Evolutionary conservation across 352 stramenopile species (phyloP).

Genomic region (Phytophthora boehmeriae): DNA sequence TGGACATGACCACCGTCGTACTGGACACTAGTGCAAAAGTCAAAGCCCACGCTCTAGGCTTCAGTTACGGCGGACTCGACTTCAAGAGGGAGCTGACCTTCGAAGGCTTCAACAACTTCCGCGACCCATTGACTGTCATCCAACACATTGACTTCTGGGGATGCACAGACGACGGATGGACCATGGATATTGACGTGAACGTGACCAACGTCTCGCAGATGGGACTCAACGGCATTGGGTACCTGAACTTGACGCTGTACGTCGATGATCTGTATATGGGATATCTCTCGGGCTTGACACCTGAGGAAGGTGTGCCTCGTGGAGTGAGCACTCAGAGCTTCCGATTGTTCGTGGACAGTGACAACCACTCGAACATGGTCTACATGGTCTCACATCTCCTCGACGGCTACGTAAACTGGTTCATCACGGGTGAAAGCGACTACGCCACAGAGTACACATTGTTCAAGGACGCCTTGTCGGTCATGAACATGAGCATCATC

Average conservation of each 20-base stretch:
- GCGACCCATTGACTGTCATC: constrained; percentile 46
- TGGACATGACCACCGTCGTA: constrained; percentile 44
- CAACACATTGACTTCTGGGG: constrained; percentile 62
- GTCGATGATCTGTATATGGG: constrained; percentile 62
- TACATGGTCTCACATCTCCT: constrained; percentile 53
- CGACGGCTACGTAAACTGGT: constrained; percentile 50
- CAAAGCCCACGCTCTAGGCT: constrained; percentile 52
- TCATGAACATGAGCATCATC: constrained; percentile 64
- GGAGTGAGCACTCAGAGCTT: constrained; percentile 43
- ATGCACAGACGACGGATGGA: constrained; percentile 37
- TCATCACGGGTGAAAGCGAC: constrained; percentile 50
- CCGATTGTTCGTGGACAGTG: constrained; percentile 30
- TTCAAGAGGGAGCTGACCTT: constrained; percentile 58
- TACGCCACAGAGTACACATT: constrained; percentile 46
- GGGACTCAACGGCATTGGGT: constrained; percentile 59
- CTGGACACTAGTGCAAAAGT: constrained; percentile 50
- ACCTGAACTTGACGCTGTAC: constrained; percentile 75
- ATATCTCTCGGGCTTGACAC: constrained; percentile 47
- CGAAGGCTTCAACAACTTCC: constrained; percentile 64
- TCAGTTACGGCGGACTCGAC: constrained; percentile 61
- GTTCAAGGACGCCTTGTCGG: constrained; percentile 44
- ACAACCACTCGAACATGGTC: constrained; percentile 32
- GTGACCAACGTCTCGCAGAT: constrained; percentile 59
- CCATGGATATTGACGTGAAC: constrained; percentile 66
- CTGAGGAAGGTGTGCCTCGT: constrained; percentile 49